phyloP scores from a whole-genome alignment of 2,329 filamentous ascomycete genomes.

The Trichophyton mentagrophytes region DNA sequence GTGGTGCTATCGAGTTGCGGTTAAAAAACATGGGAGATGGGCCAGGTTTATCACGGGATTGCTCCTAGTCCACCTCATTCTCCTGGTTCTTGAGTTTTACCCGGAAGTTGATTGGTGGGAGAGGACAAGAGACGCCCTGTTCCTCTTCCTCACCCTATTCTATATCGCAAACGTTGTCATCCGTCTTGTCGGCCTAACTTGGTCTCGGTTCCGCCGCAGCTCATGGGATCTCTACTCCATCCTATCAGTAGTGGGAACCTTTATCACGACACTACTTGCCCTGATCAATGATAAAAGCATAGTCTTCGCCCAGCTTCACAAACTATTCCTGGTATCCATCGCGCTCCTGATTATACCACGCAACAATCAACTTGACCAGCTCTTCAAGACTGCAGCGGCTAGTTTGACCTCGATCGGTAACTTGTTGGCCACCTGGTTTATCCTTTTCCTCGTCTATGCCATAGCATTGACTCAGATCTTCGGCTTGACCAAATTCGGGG shows the following conservation, averaged over 20 bases:
- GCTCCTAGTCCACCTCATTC: slow-evolving; percentile 66
- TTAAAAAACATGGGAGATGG: slow-evolving; percentile 89
- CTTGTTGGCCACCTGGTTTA: slow-evolving; percentile 89
- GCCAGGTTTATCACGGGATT: slow-evolving; percentile 67
- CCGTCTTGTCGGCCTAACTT: slow-evolving; percentile 76
- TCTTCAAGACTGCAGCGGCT: slow-evolving; percentile 96
- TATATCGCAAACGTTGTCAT: slow-evolving; percentile 75
- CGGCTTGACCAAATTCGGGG: slow-evolving; percentile 78
- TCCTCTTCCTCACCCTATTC: slow-evolving; percentile 66
- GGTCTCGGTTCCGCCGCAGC: slow-evolving; percentile 80
- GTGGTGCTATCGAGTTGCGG: slow-evolving; percentile 89
- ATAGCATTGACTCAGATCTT: slow-evolving; percentile 95
- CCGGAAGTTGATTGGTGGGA: slow-evolving; percentile 62
- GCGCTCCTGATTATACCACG: slow-evolving; percentile 83
- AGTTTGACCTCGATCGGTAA: slow-evolving; percentile 85
- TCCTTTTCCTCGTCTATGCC: slow-evolving; percentile 89
- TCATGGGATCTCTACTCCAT: slow-evolving; percentile 93
- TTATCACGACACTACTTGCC: slow-evolving; percentile 68
- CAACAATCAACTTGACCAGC: slow-evolving; percentile 91
- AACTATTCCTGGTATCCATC: slow-evolving; percentile 83
- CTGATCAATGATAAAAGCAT: slow-evolving; percentile 45
- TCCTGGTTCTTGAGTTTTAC: slow-evolving; percentile 78
- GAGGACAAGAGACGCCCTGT: slow-evolving; percentile 54
- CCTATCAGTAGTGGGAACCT: slow-evolving; percentile 63
- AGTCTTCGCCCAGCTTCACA: slow-evolving; percentile 72